phyloP scores from a whole-genome alignment of 257 asterid species.

The Apocynum venetum region DNA sequence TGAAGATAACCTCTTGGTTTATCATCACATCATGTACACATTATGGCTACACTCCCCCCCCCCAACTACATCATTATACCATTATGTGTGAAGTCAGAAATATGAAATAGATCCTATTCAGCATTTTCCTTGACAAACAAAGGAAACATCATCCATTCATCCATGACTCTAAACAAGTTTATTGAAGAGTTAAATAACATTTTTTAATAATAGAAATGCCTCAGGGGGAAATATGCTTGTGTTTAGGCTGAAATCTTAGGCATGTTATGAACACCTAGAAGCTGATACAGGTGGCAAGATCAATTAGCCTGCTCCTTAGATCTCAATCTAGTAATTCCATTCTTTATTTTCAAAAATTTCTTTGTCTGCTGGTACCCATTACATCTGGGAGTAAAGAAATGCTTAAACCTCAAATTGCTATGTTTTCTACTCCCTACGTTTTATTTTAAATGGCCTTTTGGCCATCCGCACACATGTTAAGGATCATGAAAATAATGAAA shows the following conservation, averaged over 20 bases:
- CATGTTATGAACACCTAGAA: background rate
- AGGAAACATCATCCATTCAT: background rate
- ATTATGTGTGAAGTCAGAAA: background rate
- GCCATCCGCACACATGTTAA: no score
- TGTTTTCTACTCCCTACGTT: background rate
- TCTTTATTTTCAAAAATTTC: background rate
- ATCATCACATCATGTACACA: background rate
- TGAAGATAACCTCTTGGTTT: background rate
- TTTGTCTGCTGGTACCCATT: background rate
- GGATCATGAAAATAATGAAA: no score
- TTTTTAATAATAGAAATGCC: background rate
- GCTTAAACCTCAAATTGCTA: background rate
- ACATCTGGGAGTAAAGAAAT: background rate
- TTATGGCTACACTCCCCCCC: background rate
- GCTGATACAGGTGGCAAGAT: background rate
- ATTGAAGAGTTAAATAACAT: background rate
- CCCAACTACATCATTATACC: background rate
- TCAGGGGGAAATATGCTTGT: background rate
- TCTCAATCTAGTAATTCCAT: background rate
- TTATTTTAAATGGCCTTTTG: no score
- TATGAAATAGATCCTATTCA: no score
- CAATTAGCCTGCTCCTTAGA: background rate
- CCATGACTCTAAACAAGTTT: background rate
- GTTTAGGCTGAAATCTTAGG: background rate
- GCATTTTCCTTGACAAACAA: background rate